Conservation (phyloP, 2,329 filamentous ascomycete species). For the Fusarium sp. region DNA sequence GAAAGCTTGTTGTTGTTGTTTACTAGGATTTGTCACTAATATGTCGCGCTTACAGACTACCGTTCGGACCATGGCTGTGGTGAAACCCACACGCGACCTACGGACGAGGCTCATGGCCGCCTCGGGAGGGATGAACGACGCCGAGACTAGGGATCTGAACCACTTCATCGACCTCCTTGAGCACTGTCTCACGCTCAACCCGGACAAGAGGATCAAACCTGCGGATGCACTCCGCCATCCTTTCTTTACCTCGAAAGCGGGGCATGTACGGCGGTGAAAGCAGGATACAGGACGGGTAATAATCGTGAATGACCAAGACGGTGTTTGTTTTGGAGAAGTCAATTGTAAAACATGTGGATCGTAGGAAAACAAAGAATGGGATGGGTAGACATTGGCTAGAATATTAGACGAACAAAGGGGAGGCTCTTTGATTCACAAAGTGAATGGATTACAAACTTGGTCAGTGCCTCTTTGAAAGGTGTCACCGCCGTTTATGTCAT, state of each 20-base stretch:
- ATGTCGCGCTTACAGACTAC: slow-evolving; percentile 62
- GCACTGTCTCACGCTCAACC: slow-evolving; percentile 87
- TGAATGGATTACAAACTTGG: slow-evolving; percentile 9
- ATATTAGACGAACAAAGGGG: slow-evolving; percentile 30
- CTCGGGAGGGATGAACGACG: slow-evolving; percentile 77
- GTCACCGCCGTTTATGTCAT: slow-evolving; percentile 34
- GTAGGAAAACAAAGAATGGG: slow-evolving; percentile 2
- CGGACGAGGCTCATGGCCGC: slow-evolving; percentile 82
- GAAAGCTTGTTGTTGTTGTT: slow-evolving; percentile 3
- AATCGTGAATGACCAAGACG: slow-evolving; percentile 9
- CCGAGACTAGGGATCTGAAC: slow-evolving; percentile 80
- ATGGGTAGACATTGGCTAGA: slow-evolving; percentile 16
- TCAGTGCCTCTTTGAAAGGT: slow-evolving; percentile 16
- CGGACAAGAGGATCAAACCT: slow-evolving; percentile 90
- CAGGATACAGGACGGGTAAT: no score
- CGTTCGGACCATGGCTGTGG: slow-evolving; percentile 73
- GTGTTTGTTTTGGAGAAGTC: slow-evolving; percentile 19
- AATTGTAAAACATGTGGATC: slow-evolving; percentile 10
- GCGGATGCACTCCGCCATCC: slow-evolving; percentile 88
- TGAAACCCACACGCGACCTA: slow-evolving; percentile 84
- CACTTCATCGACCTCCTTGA: slow-evolving; percentile 90
- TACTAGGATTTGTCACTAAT: slow-evolving; percentile 1
- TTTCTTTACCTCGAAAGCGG: slow-evolving; percentile 71
- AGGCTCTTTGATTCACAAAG: slow-evolving; percentile 6
- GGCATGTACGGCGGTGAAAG: slow-evolving; percentile 38